Evolutionary conservation across 768 basidiomycete genomes (phyloP).

Genomic region (Suillus subaureus): DNA sequence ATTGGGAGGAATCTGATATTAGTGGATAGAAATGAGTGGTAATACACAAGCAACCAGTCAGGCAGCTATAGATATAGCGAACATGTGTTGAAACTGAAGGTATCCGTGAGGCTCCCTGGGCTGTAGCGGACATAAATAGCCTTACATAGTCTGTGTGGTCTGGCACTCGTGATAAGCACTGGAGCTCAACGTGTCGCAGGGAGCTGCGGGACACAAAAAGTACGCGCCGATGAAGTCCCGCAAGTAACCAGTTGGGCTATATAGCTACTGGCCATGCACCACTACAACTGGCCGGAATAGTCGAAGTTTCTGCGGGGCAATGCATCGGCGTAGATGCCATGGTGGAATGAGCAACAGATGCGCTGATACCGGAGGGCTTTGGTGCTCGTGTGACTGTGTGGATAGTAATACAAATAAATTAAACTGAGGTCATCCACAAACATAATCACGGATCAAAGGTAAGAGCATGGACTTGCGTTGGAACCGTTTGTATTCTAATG

Average conservation of each 20-base stretch:
- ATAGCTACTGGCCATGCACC: constrained; percentile 15
- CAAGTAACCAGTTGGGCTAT: constrained; percentile 9
- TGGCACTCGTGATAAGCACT: too few relatives aligned
- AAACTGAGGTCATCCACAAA: too few relatives aligned
- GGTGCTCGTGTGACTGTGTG: too few relatives aligned
- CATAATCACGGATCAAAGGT: neutral
- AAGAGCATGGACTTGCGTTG: neutral
- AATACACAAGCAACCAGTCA: too few relatives aligned
- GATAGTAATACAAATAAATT: too few relatives aligned
- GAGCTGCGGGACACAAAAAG: too few relatives aligned
- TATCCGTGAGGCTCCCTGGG: too few relatives aligned
- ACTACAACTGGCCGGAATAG: neutral
- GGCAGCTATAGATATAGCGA: too few relatives aligned
- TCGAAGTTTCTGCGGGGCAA: neutral
- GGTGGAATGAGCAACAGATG: constrained; percentile 8
- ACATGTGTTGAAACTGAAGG: too few relatives aligned
- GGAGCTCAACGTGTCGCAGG: too few relatives aligned
- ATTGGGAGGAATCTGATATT: neutral
- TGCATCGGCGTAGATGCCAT: neutral
- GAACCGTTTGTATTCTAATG: neutral
- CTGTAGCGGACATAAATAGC: too few relatives aligned
- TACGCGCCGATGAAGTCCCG: neutral
- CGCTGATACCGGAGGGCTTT: neutral
- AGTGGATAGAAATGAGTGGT: neutral
- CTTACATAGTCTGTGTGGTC: too few relatives aligned